Conservation (phyloP, 208 protist species). For the Porcisia deanei region DNA sequence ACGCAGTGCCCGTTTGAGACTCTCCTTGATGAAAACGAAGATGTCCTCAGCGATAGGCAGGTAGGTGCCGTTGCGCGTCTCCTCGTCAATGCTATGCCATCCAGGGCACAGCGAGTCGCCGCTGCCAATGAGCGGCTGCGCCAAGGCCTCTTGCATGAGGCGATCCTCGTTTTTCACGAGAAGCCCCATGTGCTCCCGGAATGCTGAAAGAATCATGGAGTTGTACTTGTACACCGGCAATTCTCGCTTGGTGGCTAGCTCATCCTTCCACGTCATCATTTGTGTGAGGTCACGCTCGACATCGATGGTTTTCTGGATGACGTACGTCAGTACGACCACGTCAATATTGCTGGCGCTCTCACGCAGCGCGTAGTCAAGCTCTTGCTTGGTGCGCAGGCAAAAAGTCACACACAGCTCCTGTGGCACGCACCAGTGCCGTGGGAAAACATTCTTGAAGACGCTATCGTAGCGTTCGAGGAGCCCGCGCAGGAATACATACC, state of each 20-base stretch:
- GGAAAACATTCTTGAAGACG: constrained; percentile 84
- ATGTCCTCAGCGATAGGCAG: constrained; percentile 89
- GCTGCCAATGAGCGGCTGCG: constrained; percentile 79
- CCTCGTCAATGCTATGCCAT: constrained; percentile 66
- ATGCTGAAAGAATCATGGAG: constrained; percentile 79
- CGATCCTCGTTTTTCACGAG: constrained; percentile 83
- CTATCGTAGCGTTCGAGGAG: constrained; percentile 81
- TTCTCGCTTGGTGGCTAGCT: constrained; percentile 53
- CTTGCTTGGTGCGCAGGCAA: constrained; percentile 89
- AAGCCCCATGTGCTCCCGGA: constrained; percentile 84
- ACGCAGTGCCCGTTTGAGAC: constrained; percentile 75
- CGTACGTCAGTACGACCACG: constrained; percentile 86
- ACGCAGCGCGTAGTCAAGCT: constrained; percentile 78
- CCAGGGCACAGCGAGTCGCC: constrained; percentile 73
- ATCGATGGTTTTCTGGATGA: constrained; percentile 93
- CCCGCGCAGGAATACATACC: constrained; percentile 91
- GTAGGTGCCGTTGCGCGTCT: constrained; percentile 50
- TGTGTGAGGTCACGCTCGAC: constrained; percentile 92
- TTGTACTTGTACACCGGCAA: constrained; percentile 85
- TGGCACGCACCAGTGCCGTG: constrained; percentile 88
- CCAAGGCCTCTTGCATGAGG: constrained; percentile 82
- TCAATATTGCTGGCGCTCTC: constrained; percentile 78
- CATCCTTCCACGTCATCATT: constrained; percentile 78
- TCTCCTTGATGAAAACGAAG: constrained; percentile 92
- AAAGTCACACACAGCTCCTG: constrained; percentile 93